These are phyloP conservation scores for Leccinum sublutescens DNA, from an alignment of 768 basidiomycete genomes.

Conservation along the genomic window DNA sequence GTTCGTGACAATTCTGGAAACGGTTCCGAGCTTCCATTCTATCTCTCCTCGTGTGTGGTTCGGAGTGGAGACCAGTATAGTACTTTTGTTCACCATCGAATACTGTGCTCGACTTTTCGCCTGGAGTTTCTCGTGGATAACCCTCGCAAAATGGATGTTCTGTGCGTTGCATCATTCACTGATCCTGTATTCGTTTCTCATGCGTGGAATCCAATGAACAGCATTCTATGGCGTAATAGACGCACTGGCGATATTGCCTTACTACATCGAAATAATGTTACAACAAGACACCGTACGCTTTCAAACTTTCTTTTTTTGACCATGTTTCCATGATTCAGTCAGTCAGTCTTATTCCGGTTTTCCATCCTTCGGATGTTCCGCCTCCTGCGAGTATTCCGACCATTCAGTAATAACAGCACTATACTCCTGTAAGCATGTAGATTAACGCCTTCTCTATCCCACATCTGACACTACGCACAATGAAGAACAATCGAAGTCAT, in stretches of 20 bases:
- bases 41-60: slow-evolving; percentile 76
- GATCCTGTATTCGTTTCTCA: neutral
- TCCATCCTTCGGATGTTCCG: slow-evolving; percentile 90
- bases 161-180: slow-evolving; percentile 44
- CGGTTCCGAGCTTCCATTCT: slow-evolving; percentile 72
- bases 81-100: slow-evolving; percentile 85
- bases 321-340: slow-evolving; percentile 1
- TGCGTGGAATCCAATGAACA: slow-evolving; percentile 19
- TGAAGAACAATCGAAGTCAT: slow-evolving; percentile 85
- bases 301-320: slow-evolving; percentile 1
- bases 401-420: slow-evolving; percentile 82
- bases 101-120: slow-evolving; percentile 71
- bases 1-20: slow-evolving; percentile 74
- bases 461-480: neutral
- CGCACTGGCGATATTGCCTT: slow-evolving; percentile 80
- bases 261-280: slow-evolving; percentile 82
- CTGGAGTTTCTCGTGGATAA: slow-evolving; percentile 68
- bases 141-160: slow-evolving; percentile 60
- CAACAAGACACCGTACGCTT: slow-evolving; percentile 78
- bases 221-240: slow-evolving; percentile 88
- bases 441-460: neutral
- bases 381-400: slow-evolving; percentile 82
- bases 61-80: slow-evolving; percentile 81
- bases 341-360: slow-evolving; percentile 88
- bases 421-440: slow-evolving; percentile 66